Evolutionary conservation across 108 stramenopile genomes (phyloP).

Genomic region (Seminavis robusta): DNA sequence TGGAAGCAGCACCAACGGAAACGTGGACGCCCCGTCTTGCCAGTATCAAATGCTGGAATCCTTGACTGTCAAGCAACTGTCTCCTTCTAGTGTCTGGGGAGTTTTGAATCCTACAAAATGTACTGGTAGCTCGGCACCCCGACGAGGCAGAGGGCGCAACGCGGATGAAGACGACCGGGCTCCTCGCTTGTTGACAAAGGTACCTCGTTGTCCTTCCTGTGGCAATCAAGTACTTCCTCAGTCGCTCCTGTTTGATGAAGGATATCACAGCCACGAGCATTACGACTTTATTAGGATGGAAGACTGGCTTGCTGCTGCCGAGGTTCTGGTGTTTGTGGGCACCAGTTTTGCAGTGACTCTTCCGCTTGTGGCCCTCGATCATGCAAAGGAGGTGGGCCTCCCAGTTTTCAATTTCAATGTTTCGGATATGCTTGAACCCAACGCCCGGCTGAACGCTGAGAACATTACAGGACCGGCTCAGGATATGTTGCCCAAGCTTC

Average conservation of each 20-base stretch:
- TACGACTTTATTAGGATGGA: slow-evolving; percentile 71
- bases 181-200: slow-evolving; percentile 18
- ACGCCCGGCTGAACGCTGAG: slow-evolving; percentile 43
- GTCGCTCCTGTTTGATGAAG: slow-evolving; percentile 72
- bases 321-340: slow-evolving; percentile 61
- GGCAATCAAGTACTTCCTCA: slow-evolving; percentile 43
- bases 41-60: slow-evolving; percentile 37
- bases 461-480: slow-evolving; percentile 53
- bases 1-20: slow-evolving; percentile 2
- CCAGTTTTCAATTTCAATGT: slow-evolving; percentile 70
- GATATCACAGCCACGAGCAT: slow-evolving; percentile 69
- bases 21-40: slow-evolving; percentile 6
- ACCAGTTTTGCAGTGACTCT: slow-evolving; percentile 58
- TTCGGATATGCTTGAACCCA: slow-evolving; percentile 39
- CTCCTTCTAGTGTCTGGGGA: too few species aligned
- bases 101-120: too few species aligned
- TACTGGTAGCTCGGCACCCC: too few species aligned
- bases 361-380: slow-evolving; percentile 59
- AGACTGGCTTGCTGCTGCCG: slow-evolving; percentile 39
- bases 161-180: too few species aligned
- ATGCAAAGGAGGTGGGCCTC: slow-evolving; percentile 35
- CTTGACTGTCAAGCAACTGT: slow-evolving; percentile 23
- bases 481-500: slow-evolving; percentile 25
- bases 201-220: slow-evolving; percentile 59
- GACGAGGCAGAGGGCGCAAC: too few species aligned